Evolutionary conservation across 73 alveolate species (phyloP).

Genomic region (Uronychia setigera): DNA sequence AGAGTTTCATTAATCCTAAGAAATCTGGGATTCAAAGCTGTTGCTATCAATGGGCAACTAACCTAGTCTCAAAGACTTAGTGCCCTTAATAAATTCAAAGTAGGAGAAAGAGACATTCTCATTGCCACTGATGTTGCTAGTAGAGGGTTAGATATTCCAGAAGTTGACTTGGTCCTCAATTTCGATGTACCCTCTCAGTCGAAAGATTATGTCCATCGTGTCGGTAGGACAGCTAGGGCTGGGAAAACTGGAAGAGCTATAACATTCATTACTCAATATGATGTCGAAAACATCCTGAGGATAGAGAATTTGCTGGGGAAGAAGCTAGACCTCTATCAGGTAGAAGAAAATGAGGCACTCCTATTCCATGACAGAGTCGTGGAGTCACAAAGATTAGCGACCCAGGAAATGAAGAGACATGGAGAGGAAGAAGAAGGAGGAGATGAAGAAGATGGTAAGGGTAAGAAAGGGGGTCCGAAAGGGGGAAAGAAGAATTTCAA

Average conservation of each 20-base stretch:
- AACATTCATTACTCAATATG: constrained; percentile 96
- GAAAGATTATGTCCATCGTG: constrained; percentile 96
- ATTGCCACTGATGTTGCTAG: constrained; percentile 98
- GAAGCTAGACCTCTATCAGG: constrained; percentile 84
- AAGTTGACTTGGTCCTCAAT: constrained; percentile 93
- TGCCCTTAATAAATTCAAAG: constrained; percentile 88
- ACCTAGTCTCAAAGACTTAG: constrained; percentile 85
- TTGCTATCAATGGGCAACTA: constrained; percentile 87
- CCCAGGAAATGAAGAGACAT: constrained; percentile 70
- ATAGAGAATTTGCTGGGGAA: constrained; percentile 88
- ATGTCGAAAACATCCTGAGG: constrained; percentile 90
- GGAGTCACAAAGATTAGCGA: constrained; percentile 84
- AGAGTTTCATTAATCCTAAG: constrained; percentile 83
- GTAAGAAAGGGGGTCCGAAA: neutral
- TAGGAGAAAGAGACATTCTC: constrained; percentile 84
- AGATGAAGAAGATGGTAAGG: constrained; percentile 31
- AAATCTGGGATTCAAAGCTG: constrained; percentile 82
- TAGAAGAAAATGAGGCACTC: constrained; percentile 74
- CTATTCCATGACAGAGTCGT: constrained; percentile 78
- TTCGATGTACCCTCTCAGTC: constrained; percentile 91
- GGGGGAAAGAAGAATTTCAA: neutral
- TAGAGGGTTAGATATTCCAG: constrained; percentile 96
- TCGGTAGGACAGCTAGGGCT: constrained; percentile 98
- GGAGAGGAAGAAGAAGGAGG: constrained; percentile 48
- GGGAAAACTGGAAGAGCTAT: constrained; percentile 95